Conservation (phyloP, 768 basidiomycete species). For the Royoungia palumana region DNA sequence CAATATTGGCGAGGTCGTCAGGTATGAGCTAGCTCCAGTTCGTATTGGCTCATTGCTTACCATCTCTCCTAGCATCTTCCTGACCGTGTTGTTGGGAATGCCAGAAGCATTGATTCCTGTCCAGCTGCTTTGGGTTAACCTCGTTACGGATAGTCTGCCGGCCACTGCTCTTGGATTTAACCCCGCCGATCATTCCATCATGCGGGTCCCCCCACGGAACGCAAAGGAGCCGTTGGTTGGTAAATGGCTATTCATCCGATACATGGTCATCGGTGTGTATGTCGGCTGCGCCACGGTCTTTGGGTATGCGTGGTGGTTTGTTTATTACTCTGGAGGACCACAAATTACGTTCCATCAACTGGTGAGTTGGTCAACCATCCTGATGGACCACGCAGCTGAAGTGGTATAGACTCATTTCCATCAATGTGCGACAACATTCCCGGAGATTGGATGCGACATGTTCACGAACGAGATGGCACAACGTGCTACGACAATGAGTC, state of each 20-base stretch:
- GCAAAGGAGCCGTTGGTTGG: slow-evolving; percentile 89
- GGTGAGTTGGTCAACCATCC: slow-evolving; percentile 46
- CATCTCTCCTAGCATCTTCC: slow-evolving; percentile 69
- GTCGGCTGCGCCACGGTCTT: slow-evolving; percentile 95
- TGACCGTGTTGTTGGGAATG: slow-evolving; percentile 97
- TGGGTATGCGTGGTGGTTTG: slow-evolving; percentile 99
- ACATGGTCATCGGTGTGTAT: slow-evolving; percentile 89
- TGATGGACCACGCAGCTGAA: slow-evolving; percentile 4
- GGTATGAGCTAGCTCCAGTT: slow-evolving; percentile 28
- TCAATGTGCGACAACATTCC: slow-evolving; percentile 77
- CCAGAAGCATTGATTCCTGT: slow-evolving; percentile 98
- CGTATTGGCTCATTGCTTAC: background rate
- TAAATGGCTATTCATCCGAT: slow-evolving; percentile 94
- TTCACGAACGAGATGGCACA: slow-evolving; percentile 86
- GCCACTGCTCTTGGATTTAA: slow-evolving; percentile 98
- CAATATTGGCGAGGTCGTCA: slow-evolving; percentile 97
- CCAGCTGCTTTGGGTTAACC: slow-evolving; percentile 97
- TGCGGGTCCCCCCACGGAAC: slow-evolving; percentile 90
- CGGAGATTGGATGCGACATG: slow-evolving; percentile 93
- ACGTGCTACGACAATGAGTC: slow-evolving; percentile 90
- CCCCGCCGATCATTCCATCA: slow-evolving; percentile 93
- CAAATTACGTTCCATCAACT: slow-evolving; percentile 92
- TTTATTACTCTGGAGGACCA: slow-evolving; percentile 85
- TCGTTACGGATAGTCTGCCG: slow-evolving; percentile 94
- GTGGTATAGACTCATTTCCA: slow-evolving; percentile 86